A percentile compares a stretch with the other conserved stretches of the same genome.
These are phyloP conservation scores for Collybiopsis confluens DNA, from an alignment of 768 basidiomycete species.

Conservation along the genomic window DNA sequence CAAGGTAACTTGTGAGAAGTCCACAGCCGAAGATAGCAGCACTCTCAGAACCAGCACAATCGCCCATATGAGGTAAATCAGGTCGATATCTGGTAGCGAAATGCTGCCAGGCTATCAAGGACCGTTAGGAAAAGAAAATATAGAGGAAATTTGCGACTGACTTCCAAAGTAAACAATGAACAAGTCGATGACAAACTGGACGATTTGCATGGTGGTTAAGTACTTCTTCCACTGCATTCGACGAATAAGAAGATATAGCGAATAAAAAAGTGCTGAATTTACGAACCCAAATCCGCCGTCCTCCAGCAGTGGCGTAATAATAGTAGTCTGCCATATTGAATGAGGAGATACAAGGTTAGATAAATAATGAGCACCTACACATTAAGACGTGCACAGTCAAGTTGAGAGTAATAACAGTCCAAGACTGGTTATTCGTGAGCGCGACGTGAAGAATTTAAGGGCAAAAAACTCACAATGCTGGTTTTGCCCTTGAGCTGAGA, in stretches of 20 bases:
- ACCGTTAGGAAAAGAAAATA: neutral
- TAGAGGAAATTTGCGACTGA: conserved; percentile 36
- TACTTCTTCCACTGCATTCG: conserved; percentile 92
- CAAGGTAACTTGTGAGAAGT: conserved; percentile 85
- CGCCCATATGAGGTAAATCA: conserved; percentile 63
- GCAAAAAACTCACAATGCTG: conserved; percentile 66
- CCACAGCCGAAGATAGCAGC: conserved; percentile 89
- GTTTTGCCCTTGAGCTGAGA: conserved; percentile 93
- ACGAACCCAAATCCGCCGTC: conserved; percentile 91
- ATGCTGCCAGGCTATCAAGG: conserved; percentile 68
- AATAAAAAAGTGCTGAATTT: neutral
- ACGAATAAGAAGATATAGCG: conserved; percentile 10
- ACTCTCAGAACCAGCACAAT: conserved; percentile 85
- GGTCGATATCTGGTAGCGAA: conserved; percentile 63
- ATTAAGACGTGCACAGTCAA: conserved; percentile 93
- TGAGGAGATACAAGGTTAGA: conserved; percentile 2
- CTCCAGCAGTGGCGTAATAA: conserved; percentile 97
- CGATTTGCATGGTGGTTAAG: conserved; percentile 93
- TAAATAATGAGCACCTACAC: conserved; percentile 58
- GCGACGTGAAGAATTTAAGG: neutral
- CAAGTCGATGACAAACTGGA: conserved; percentile 92
- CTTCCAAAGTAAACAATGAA: conserved; percentile 92
- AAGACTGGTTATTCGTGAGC: conserved; percentile 57
- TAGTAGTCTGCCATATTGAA: conserved; percentile 74
- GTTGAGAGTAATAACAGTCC: conserved; percentile 92